A percentile compares a stretch with the other conserved stretches of the same genome.
Conservation (phyloP, 192 early-diverging fungal genomes). For the Coemansia guatemalensis region DNA sequence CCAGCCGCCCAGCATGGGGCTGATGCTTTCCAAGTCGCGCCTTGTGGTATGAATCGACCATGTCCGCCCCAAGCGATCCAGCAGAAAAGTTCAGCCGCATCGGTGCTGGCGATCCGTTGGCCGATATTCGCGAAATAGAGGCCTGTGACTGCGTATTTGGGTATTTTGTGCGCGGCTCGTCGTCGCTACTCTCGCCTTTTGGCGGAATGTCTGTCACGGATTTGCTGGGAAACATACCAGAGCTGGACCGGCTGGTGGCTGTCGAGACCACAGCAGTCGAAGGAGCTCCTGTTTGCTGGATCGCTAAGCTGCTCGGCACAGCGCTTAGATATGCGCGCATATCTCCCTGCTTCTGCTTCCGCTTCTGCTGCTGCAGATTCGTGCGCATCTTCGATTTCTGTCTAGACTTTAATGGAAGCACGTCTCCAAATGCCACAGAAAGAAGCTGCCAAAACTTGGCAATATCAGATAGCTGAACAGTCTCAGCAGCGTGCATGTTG, state of each 20-base stretch:
- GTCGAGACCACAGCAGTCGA: constrained; percentile 8
- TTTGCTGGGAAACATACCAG: constrained; percentile 41
- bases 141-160: not conserved
- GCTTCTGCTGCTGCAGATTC: not conserved
- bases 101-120: constrained; percentile 17
- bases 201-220: constrained; percentile 22
- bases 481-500: constrained; percentile 17
- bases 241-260: constrained; percentile 44
- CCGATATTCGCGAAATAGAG: constrained; percentile 1
- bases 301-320: not conserved
- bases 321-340: not conserved
- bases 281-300: not conserved
- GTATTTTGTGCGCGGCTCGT: constrained; percentile 17
- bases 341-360: not conserved
- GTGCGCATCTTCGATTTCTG: constrained; percentile 6
- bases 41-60: not conserved
- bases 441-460: constrained; percentile 50
- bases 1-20: constrained; percentile 4
- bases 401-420: constrained; percentile 27
- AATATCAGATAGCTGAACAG: constrained; percentile 18
- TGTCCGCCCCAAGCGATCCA: not conserved
- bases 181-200: constrained; percentile 27
- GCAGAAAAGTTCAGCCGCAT: not conserved
- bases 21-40: not conserved
- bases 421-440: constrained; percentile 34